Evolutionary conservation across 2,329 filamentous ascomycete genomes (phyloP).

Genomic region (Phialophora expanda): DNA sequence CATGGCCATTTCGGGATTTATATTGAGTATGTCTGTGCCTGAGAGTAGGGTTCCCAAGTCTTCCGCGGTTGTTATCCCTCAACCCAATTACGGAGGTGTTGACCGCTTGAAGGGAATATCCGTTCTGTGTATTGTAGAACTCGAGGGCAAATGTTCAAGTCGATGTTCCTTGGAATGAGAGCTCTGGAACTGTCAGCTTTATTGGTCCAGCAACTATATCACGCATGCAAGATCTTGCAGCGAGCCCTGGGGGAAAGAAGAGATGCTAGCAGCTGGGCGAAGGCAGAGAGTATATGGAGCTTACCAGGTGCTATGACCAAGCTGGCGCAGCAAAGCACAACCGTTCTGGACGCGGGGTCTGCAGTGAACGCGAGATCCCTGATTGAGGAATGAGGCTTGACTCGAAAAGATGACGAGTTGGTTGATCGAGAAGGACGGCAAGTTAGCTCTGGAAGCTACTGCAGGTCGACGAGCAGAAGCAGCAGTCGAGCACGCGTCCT

Average conservation of each 20-base stretch:
- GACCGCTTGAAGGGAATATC: constrained; percentile 2
- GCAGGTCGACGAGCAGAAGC: constrained; percentile 30
- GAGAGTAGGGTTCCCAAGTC: neutral
- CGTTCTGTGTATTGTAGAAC: neutral
- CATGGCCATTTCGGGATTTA: constrained; percentile 39
- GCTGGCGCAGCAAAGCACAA: constrained; percentile 24
- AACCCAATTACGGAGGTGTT: neutral
- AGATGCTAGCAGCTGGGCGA: constrained; percentile 17
- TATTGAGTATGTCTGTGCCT: neutral
- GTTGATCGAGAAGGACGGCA: constrained; percentile 22
- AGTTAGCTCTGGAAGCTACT: constrained; percentile 33
- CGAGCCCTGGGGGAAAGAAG: constrained; percentile 19
- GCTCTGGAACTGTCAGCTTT: neutral
- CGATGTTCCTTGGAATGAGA: neutral
- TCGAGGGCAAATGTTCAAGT: constrained; percentile 3
- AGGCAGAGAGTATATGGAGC: constrained; percentile 31
- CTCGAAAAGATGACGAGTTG: constrained; percentile 18
- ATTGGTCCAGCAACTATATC: constrained; percentile 12
- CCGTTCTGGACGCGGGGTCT: constrained; percentile 31
- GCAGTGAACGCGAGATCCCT: constrained; percentile 31
- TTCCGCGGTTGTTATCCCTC: neutral
- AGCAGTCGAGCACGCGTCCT: constrained; percentile 13
- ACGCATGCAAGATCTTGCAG: constrained; percentile 10
- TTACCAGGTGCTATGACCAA: constrained; percentile 28
- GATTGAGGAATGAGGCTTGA: constrained; percentile 20